Conservation (phyloP, 768 basidiomycete species). For the Gautieria morchelliformis region DNA sequence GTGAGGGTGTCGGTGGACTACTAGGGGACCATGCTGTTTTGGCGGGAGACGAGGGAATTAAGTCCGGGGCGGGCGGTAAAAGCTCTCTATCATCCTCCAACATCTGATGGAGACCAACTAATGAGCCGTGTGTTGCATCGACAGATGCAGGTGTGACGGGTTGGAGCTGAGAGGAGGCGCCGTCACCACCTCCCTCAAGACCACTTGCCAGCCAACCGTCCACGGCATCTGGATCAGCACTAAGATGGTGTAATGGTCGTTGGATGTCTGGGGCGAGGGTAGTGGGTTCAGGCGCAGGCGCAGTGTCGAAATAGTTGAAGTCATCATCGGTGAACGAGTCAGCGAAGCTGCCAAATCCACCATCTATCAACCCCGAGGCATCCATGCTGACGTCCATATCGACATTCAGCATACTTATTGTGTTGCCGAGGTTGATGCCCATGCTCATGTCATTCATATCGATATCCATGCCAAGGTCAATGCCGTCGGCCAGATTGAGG, state of each 20-base stretch:
- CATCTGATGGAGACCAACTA: not conserved
- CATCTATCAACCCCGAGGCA: conserved; percentile 8
- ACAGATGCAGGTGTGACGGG: not conserved
- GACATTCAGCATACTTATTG: conserved; percentile 2
- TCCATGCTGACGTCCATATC: conserved; percentile 16
- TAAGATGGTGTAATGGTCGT: conserved; percentile 9
- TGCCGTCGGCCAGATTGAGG: conserved; percentile 28
- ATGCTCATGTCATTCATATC: conserved; percentile 16
- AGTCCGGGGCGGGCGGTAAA: not conserved
- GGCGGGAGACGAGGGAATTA: conserved; percentile 33
- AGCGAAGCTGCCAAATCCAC: conserved; percentile 17
- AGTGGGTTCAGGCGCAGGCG: not conserved
- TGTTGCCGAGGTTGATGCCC: not conserved
- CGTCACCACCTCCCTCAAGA: not conserved
- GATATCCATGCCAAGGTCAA: conserved; percentile 43
- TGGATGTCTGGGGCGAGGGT: conserved; percentile 2
- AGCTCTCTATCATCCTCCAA: not conserved
- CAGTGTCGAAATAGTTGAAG: conserved; percentile 74
- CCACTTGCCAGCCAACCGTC: not conserved
- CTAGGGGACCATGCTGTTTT: conserved; percentile 27
- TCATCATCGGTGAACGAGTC: conserved; percentile 71
- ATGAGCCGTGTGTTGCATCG: not conserved
- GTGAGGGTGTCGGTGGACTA: conserved; percentile 3
- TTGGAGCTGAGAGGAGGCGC: not conserved
- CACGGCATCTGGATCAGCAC: not conserved